These are phyloP conservation scores for Rhododendron ovatum DNA, from an alignment of 148 eudicot species.

Conservation along the genomic window DNA sequence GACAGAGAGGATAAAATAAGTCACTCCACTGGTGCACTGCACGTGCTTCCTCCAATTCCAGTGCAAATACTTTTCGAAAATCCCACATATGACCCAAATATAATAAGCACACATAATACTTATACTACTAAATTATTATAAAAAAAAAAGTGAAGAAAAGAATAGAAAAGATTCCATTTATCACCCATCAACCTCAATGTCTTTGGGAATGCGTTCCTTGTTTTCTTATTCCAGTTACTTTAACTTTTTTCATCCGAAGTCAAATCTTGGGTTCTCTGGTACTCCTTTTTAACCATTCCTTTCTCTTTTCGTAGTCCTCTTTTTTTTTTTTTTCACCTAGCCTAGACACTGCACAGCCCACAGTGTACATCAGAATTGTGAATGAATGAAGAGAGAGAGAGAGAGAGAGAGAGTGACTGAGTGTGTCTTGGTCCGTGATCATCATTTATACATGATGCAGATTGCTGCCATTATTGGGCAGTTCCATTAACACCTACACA, in stretches of 20 bases:
- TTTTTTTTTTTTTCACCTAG: neutral
- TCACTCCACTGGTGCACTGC: conserved; percentile 42
- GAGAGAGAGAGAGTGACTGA: neutral
- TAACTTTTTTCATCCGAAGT: conserved; percentile 6
- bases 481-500: neutral
- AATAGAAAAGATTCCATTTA: conserved; percentile 12
- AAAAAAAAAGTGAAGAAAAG: neutral
- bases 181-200: conserved; percentile 23
- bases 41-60: conserved; percentile 47
- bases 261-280: conserved; percentile 15
- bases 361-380: neutral
- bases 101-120: neutral
- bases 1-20: conserved; percentile 41
- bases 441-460: neutral
- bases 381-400: neutral
- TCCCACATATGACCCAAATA: conserved; percentile 10
- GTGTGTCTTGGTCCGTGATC: conserved; percentile 15
- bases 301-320: neutral
- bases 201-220: conserved; percentile 15
- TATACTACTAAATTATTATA: neutral
- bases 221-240: neutral
- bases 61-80: conserved; percentile 21
- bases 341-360: neutral
- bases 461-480: neutral
- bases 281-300: neutral